Conservation (phyloP, 768 basidiomycete species). For the Boletus vermiculosoides region DNA sequence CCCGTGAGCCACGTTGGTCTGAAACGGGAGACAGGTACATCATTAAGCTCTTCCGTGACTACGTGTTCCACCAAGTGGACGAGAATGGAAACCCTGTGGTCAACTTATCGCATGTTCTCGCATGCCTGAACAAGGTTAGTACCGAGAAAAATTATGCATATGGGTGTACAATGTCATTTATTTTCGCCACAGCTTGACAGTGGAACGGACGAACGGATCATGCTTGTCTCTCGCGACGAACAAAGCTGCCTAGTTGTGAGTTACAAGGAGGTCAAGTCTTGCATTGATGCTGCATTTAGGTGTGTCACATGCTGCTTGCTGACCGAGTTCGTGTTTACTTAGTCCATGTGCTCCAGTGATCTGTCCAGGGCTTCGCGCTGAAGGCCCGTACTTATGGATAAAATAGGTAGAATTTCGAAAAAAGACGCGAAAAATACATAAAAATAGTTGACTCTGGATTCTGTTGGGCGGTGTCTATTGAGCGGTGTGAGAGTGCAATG, state of each 20-base stretch:
- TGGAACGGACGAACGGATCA: slow-evolving; percentile 89
- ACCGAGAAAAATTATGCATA: neutral
- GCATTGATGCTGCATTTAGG: slow-evolving; percentile 82
- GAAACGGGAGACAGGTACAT: slow-evolving; percentile 98
- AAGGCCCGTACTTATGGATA: slow-evolving; percentile 21
- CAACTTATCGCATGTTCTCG: slow-evolving; percentile 87
- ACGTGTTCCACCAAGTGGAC: slow-evolving; percentile 97
- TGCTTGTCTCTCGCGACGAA: slow-evolving; percentile 94
- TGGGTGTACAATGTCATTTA: neutral
- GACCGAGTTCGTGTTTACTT: neutral
- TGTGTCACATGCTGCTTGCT: slow-evolving; percentile 35
- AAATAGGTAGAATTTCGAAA: slow-evolving; percentile 71
- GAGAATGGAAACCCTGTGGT: slow-evolving; percentile 86
- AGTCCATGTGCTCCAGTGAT: slow-evolving; percentile 39
- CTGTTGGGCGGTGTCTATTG: neutral
- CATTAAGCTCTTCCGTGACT: slow-evolving; percentile 96
- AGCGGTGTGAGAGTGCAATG: neutral
- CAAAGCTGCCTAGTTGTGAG: slow-evolving; percentile 93
- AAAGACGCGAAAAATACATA: slow-evolving; percentile 54
- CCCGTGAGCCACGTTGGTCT: slow-evolving; percentile 95
- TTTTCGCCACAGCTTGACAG: slow-evolving; percentile 69
- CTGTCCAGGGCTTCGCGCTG: slow-evolving; percentile 34
- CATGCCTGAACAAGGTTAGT: slow-evolving; percentile 88
- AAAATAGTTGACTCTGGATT: slow-evolving; percentile 24
- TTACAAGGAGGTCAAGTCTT: slow-evolving; percentile 87